Conservation (phyloP, 371 early-diverging fungal genomes). For the Circinella umbellata region DNA sequence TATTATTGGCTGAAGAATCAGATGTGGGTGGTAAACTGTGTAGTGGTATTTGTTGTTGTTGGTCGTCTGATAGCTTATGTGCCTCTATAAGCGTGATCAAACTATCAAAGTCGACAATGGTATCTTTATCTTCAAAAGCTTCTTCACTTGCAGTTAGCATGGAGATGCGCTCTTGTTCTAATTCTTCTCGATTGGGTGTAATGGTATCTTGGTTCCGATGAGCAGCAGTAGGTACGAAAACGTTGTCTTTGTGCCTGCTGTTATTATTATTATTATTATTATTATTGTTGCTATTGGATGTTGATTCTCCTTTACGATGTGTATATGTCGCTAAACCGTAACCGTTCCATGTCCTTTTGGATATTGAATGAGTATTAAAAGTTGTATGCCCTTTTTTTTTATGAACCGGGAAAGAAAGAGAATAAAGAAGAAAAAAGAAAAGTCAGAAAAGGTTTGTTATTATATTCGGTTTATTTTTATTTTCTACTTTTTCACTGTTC, state of each 20-base stretch:
- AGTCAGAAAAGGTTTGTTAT: conserved; percentile 1
- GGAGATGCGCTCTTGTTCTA: conserved; percentile 15
- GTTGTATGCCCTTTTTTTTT: background rate
- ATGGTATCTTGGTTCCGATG: background rate
- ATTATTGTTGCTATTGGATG: background rate
- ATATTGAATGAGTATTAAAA: conserved; percentile 10
- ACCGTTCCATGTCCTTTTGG: conserved; percentile 20
- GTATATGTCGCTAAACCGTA: conserved; percentile 15
- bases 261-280: conserved; percentile 3
- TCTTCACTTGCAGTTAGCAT: conserved; percentile 15
- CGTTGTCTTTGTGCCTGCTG: no score
- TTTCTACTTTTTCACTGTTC: background rate
- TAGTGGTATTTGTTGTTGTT: background rate
- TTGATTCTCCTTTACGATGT: background rate
- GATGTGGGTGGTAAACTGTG: background rate
- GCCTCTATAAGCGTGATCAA: conserved; percentile 18
- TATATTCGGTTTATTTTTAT: background rate
- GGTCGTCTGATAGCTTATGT: conserved; percentile 14
- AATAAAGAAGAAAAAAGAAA: background rate
- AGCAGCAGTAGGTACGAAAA: background rate
- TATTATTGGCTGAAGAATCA: background rate
- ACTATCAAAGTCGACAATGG: conserved; percentile 14
- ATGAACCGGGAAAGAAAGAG: conserved; percentile 4
- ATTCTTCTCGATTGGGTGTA: conserved; percentile 14
- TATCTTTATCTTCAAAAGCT: conserved; percentile 8